These are phyloP conservation scores for Solanum peruvianum DNA, from an alignment of 257 asterid species.

Conservation along the genomic window DNA sequence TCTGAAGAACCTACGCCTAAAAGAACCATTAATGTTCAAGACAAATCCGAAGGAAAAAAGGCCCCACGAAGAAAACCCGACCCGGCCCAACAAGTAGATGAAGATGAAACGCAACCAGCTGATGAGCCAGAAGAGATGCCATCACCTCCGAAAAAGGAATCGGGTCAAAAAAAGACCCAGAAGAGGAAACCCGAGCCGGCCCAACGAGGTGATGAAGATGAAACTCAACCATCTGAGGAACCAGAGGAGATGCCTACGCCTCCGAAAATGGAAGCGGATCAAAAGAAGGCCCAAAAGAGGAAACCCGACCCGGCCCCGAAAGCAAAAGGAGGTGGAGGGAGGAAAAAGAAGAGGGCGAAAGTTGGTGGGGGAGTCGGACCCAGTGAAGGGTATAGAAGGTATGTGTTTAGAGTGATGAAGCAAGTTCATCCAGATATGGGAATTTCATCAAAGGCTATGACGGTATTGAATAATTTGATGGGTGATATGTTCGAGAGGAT, in stretches of 20 bases:
- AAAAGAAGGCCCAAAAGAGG: conserved; percentile 1
- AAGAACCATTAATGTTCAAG: conserved; percentile 12
- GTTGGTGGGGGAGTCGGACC: conserved; percentile 17
- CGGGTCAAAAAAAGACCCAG: conserved; percentile 1
- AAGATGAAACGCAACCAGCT: conserved; percentile 23
- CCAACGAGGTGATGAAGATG: conserved; percentile 9
- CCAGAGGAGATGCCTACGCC: conserved; percentile 19
- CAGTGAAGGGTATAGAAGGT: conserved; percentile 42
- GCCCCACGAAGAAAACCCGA: neutral
- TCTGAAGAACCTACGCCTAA: neutral
- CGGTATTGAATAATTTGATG: conserved; percentile 55
- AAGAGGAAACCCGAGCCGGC: conserved; percentile 12
- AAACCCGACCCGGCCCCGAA: conserved; percentile 11
- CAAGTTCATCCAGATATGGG: conserved; percentile 88
- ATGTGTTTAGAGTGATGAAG: conserved; percentile 61
- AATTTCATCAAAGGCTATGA: conserved; percentile 65
- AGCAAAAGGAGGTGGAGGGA: neutral
- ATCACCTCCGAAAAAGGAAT: neutral
- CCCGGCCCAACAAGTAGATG: neutral
- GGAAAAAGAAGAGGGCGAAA: conserved; percentile 20
- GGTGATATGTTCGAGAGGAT: conserved; percentile 67
- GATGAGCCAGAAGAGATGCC: conserved; percentile 18
- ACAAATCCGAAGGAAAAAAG: neutral
- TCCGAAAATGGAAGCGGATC: neutral
- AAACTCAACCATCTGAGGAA: conserved; percentile 17